A percentile compares a stretch with the other conserved stretches of the same genome.
phyloP scores from a whole-genome alignment of 1,284 basidiomycete species.

The Filobasidium uniguttulatum region DNA sequence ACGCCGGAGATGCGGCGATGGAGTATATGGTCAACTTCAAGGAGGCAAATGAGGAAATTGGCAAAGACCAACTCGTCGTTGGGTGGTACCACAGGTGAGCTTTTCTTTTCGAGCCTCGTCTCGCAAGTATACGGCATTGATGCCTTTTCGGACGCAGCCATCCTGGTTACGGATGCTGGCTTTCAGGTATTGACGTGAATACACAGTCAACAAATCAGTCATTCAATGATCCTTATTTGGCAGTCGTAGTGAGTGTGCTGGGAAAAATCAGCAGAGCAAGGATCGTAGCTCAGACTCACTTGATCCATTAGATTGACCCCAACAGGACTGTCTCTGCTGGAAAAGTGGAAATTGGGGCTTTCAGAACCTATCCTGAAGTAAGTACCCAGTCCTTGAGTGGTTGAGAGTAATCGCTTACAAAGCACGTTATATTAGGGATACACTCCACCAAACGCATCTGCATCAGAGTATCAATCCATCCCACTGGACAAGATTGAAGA shows the following conservation, averaged over 20 bases:
- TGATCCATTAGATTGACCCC: constrained; percentile 64
- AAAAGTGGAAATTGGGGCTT: constrained; percentile 96
- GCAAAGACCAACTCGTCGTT: constrained; percentile 71
- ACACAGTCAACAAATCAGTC: constrained; percentile 92
- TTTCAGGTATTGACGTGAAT: constrained; percentile 90
- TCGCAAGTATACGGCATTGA: background rate
- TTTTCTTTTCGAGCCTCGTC: background rate
- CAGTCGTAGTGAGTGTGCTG: constrained; percentile 59
- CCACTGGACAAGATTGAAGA: constrained; percentile 91
- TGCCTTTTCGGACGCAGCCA: constrained; percentile 39
- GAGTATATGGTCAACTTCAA: constrained; percentile 98
- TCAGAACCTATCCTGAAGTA: constrained; percentile 82
- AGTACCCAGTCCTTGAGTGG: background rate
- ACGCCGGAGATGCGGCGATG: constrained; percentile 87
- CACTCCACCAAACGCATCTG: constrained; percentile 56
- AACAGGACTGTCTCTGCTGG: constrained; percentile 96
- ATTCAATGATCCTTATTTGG: constrained; percentile 91
- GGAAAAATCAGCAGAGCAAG: background rate
- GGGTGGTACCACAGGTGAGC: constrained; percentile 91
- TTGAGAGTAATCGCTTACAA: background rate
- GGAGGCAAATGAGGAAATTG: constrained; percentile 60
- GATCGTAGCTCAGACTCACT: background rate
- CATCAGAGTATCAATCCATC: constrained; percentile 78
- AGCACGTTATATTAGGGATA: constrained; percentile 45
- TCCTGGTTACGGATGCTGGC: constrained; percentile 93